Percentiles rank a stretch among this genome's conserved stretches.
These are phyloP conservation scores for Floccularia luteovirens DNA, from an alignment of 768 basidiomycete genomes.

Conservation along the genomic window DNA sequence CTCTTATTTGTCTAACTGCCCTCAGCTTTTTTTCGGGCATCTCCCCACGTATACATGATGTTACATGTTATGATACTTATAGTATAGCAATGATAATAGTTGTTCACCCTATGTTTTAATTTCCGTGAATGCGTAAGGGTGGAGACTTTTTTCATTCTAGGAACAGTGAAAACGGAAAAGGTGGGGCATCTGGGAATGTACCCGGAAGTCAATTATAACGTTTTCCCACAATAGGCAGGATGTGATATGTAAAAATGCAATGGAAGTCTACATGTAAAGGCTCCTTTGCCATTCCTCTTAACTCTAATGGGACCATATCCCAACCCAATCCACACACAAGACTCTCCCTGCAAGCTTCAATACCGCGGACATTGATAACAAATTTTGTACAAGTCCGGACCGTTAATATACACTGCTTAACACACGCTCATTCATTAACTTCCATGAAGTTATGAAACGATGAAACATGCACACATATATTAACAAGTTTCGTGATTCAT, in stretches of 20 bases:
- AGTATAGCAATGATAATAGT: conserved; percentile 2
- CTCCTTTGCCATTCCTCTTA: not conserved
- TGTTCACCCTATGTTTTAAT: not conserved
- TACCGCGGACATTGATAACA: too few relatives aligned
- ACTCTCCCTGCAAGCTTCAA: too few relatives aligned
- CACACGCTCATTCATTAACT: too few relatives aligned
- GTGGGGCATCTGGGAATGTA: not conserved
- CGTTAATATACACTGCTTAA: too few relatives aligned
- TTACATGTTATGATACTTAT: not conserved
- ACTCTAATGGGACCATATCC: not conserved
- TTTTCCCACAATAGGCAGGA: not conserved
- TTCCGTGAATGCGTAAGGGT: not conserved
- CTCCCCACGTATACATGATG: not conserved
- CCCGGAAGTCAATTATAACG: not conserved
- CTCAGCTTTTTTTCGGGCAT: not conserved
- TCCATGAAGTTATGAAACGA: too few relatives aligned
- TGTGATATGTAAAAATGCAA: not conserved
- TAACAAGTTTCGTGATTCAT: too few relatives aligned
- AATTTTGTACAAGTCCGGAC: too few relatives aligned
- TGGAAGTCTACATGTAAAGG: not conserved
- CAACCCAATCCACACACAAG: too few relatives aligned
- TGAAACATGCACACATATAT: too few relatives aligned
- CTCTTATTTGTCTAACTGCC: conserved; percentile 2
- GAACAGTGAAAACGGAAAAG: not conserved
- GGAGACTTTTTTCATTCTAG: not conserved